Evolutionary conservation across 2,329 filamentous ascomycete genomes (phyloP).

Genomic region (Claviceps paspali): DNA sequence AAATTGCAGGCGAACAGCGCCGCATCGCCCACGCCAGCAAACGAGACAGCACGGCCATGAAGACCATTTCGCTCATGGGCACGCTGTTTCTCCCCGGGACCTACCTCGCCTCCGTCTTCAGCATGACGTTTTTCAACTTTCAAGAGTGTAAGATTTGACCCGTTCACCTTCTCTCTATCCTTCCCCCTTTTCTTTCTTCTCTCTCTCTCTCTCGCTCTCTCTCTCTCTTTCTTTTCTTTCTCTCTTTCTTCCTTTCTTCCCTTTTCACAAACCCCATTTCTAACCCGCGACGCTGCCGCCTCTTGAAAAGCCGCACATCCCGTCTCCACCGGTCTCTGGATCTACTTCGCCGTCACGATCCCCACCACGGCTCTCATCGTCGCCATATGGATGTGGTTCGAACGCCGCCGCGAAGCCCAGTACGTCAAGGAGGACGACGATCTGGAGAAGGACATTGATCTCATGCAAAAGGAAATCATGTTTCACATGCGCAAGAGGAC

Average conservation of each 20-base stretch:
- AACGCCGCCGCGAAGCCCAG: conserved; percentile 31
- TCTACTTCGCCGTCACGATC: conserved; percentile 47
- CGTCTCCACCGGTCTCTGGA: conserved; percentile 40
- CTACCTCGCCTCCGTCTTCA: conserved; percentile 46
- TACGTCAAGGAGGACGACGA: conserved; percentile 34
- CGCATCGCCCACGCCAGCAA: conserved; percentile 44
- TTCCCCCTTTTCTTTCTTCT: not conserved
- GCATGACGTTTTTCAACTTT: conserved; percentile 54
- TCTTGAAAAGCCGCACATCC: conserved; percentile 22
- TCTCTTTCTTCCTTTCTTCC: not conserved
- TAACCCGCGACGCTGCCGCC: no score
- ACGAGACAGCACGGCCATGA: conserved; percentile 49
- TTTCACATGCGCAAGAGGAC: conserved; percentile 39
- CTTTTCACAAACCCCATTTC: no score
- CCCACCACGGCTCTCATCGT: conserved; percentile 42
- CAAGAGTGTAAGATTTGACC: conserved; percentile 22
- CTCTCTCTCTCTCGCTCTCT: not conserved
- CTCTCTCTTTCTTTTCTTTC: not conserved
- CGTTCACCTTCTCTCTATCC: not conserved
- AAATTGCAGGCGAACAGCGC: conserved; percentile 46
- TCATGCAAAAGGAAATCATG: conserved; percentile 43
- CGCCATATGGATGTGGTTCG: conserved; percentile 37
- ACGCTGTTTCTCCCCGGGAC: conserved; percentile 49
- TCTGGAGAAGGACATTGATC: conserved; percentile 38
- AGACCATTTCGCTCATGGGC: conserved; percentile 47